Evolutionary conservation across 2,329 filamentous ascomycete genomes (phyloP).

Genomic region (Cryphonectria japonica): DNA sequence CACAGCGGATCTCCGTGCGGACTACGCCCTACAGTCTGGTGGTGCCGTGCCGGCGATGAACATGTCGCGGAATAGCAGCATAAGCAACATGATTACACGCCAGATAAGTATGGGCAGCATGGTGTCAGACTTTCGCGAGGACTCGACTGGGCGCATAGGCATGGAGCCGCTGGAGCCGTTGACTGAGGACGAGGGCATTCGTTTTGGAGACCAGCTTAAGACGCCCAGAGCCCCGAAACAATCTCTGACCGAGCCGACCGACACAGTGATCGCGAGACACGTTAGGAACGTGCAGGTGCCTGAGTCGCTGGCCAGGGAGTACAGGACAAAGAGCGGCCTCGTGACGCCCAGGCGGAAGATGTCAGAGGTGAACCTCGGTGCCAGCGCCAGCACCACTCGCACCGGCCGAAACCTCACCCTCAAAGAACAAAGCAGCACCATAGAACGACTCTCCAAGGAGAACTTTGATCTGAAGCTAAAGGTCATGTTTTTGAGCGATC

Average conservation of each 20-base stretch:
- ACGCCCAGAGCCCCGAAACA: conserved; percentile 71
- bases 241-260: conserved; percentile 70
- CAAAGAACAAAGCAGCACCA: conserved; percentile 97
- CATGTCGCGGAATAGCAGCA: conserved; percentile 47
- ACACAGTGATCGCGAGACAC: conserved; percentile 86
- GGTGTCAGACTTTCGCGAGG: conserved; percentile 69
- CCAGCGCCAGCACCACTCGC: conserved; percentile 54
- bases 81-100: conserved; percentile 66
- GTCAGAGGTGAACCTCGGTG: conserved; percentile 55
- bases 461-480: conserved; percentile 98
- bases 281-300: conserved; percentile 90
- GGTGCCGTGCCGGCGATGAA: conserved; percentile 67
- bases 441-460: conserved; percentile 94
- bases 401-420: conserved; percentile 78
- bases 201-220: conserved; percentile 55
- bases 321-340: conserved; percentile 73
- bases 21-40: conserved; percentile 82
- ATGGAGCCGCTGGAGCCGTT: conserved; percentile 53
- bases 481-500: conserved; percentile 94
- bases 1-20: conserved; percentile 58
- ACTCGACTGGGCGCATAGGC: conserved; percentile 51
- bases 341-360: conserved; percentile 58
- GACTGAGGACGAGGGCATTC: conserved; percentile 49
- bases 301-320: conserved; percentile 84
- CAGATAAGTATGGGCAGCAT: conserved; percentile 89